These are phyloP conservation scores for Pseudotsuga menziesii DNA, from an alignment of 75 land plant genomes.

Conservation along the genomic window DNA sequence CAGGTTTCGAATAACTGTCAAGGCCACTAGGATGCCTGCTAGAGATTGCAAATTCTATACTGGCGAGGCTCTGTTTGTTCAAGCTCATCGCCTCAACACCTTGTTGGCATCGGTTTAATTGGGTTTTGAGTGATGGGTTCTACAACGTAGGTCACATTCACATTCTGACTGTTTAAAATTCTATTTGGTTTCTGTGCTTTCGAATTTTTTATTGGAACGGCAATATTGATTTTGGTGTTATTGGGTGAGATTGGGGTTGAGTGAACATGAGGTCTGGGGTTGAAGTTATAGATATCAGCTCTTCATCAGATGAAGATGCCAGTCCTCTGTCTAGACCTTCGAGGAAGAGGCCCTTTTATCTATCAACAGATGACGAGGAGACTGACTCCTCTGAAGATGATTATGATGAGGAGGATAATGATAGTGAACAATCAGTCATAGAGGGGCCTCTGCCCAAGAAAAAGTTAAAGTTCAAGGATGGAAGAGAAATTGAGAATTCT, in stretches of 20 bases:
- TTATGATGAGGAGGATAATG: neutral
- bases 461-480: neutral
- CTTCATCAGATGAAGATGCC: neutral
- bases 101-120: neutral
- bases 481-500: neutral
- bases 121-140: neutral
- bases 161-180: neutral
- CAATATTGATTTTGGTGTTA: too few relatives aligned
- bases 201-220: neutral
- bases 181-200: neutral
- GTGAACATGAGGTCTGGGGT: neutral
- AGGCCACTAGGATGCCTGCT: too few relatives aligned
- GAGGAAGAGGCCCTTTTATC: neutral
- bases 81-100: too few relatives aligned
- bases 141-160: neutral
- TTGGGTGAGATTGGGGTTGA: neutral
- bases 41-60: too few relatives aligned
- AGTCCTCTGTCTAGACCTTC: neutral
- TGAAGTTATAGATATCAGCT: neutral
- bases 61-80: too few relatives aligned
- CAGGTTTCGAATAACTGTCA: too few relatives aligned
- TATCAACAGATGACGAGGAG: too few relatives aligned
- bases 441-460: neutral
- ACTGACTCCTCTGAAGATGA: neutral
- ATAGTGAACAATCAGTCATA: neutral